Evolutionary conservation across 2,329 filamentous ascomycete species (phyloP), one percentile per base, ranked within the genome.

Genomic region (Tolypocladium guangdongense): DNA sequence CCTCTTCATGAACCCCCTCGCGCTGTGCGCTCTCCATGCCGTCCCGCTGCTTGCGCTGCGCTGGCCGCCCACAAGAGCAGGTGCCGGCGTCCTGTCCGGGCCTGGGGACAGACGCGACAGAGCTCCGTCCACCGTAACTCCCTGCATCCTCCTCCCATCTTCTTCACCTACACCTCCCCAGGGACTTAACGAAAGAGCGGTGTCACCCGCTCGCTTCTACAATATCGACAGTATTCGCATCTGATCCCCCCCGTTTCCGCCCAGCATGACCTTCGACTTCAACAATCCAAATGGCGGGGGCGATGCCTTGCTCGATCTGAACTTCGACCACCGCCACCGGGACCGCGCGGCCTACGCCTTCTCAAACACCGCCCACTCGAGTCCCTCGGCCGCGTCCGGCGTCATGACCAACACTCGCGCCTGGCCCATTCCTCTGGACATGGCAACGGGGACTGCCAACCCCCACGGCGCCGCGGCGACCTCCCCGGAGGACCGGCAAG

Each of bases 231-330:
- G 56, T 58, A 56, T 56, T 65, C 62, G 61, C 61, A 60, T 58
- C 55, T 50, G 54, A 66, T 58, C 60, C 66, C 62, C 60, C 64
- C 60, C 58, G 59, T 66, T 63, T 63, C 65, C 61, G 61, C 54
- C 63, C 67, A 74, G 66, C 65, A 74, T 75, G 81, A 78, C 76
- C 71, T 77, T 79, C 74, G 78, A 83, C 66, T 84, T 80, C 73
- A 78, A n/a, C 48, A 48, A 78, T 69, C 65, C 72, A 66, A 73
- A 74, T 66, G 75, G 74, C 69, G 67, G 70, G 65, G 76, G 75
- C 69, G 80, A 84, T 68, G 78, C 74, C 66, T 75, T 84, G 65
- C 66, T 84, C 65, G 81, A 84, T 65, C 73, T 84, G 65, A 76
- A 71, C 62, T 84, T 77, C 71, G 78, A 84, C 66, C 76, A 76